Evolutionary conservation across 2,329 filamentous ascomycete genomes (phyloP).

Genomic region (Sclerotinia borealis): DNA sequence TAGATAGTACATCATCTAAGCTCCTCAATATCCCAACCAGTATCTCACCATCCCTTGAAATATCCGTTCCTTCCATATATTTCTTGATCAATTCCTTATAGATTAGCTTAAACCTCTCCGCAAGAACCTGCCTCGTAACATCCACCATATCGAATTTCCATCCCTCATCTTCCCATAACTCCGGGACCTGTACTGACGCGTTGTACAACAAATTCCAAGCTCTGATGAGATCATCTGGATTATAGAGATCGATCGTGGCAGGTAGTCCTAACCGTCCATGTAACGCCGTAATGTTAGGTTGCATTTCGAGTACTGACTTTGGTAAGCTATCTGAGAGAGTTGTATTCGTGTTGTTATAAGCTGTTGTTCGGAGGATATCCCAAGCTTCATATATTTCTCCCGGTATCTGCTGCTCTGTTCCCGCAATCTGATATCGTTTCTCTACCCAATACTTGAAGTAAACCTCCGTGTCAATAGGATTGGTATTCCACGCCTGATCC

Average conservation of each 20-base stretch:
- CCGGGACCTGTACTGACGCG: neutral
- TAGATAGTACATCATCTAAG: neutral
- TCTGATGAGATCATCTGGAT: neutral
- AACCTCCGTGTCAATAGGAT: slow-evolving; percentile 37
- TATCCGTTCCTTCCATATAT: neutral
- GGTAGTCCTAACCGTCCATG: neutral
- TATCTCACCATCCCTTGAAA: neutral
- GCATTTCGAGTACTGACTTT: neutral
- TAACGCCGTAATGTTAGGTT: neutral
- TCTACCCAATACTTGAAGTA: slow-evolving; percentile 44
- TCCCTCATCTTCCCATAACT: neutral
- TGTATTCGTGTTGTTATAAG: neutral
- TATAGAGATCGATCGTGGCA: neutral
- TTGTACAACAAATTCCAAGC: neutral
- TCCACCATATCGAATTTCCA: slow-evolving; percentile 2
- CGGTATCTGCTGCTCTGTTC: slow-evolving; percentile 26
- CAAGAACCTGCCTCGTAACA: neutral
- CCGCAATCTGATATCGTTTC: slow-evolving; percentile 34
- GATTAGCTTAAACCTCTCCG: neutral
- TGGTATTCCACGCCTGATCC: slow-evolving; percentile 43
- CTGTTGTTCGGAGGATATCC: slow-evolving; percentile 37
- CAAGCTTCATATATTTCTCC: slow-evolving; percentile 38
- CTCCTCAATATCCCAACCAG: neutral
- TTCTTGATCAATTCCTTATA: neutral
- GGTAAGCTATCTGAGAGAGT: neutral